These are phyloP conservation scores for Lojkania enalia DNA, from an alignment of 2,329 filamentous ascomycete genomes.

Conservation along the genomic window DNA sequence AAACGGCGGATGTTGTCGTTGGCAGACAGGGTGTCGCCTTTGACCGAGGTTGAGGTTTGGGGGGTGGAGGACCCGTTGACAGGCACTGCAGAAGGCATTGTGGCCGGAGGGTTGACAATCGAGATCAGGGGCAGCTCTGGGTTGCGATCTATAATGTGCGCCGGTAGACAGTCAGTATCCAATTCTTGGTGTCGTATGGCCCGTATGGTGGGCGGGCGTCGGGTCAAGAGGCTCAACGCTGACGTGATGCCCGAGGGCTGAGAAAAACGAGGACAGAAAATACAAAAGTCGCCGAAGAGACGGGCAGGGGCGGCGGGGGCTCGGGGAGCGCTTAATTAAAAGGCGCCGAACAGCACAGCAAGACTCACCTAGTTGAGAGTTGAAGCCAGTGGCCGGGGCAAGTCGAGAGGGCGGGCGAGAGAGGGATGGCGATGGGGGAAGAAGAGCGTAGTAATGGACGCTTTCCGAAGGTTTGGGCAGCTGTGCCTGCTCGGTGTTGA, in stretches of 20 bases:
- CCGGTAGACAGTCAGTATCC: conserved; percentile 8
- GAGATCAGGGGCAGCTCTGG: conserved; percentile 3
- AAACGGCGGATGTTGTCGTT: conserved; percentile 99
- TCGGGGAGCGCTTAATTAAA: not conserved
- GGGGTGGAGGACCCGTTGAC: conserved; percentile 37
- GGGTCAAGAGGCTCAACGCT: conserved; percentile 18
- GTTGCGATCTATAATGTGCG: conserved; percentile 13
- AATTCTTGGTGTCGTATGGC: conserved; percentile 17
- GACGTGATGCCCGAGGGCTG: conserved; percentile 27
- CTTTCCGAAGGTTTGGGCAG: conserved; percentile 36
- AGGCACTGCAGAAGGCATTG: conserved; percentile 50
- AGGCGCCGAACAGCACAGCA: not conserved
- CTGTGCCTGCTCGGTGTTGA: conserved; percentile 33
- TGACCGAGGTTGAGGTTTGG: conserved; percentile 36
- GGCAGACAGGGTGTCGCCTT: conserved; percentile 61
- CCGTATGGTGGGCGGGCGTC: conserved; percentile 12
- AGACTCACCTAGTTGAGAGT: not conserved
- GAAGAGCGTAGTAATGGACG: conserved; percentile 18
- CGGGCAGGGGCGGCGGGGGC: not conserved
- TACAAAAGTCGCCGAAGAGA: conserved; percentile 10
- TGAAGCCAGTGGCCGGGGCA: not conserved
- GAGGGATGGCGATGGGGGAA: not conserved
- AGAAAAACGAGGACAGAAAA: conserved; percentile 21
- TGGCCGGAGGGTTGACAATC: conserved; percentile 32
- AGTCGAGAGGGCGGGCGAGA: not conserved